These are phyloP conservation scores for Byssochlamys sp. DNA, from an alignment of 2,329 filamentous ascomycete genomes.

Conservation along the genomic window DNA sequence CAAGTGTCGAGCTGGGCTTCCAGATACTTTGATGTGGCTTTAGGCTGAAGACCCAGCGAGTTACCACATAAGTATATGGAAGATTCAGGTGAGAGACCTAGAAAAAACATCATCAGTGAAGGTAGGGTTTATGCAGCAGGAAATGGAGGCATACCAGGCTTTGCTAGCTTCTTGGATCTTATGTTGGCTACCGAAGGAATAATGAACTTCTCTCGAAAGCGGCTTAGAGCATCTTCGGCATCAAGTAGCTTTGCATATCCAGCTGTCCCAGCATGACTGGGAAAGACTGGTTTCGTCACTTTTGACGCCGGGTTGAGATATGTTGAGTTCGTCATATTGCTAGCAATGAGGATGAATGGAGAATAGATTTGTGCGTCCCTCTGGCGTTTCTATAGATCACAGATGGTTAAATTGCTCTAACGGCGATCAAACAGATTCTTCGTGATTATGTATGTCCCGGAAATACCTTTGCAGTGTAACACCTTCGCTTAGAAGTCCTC, in stretches of 20 bases:
- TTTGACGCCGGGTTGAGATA: constrained; percentile 7
- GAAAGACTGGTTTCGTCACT: constrained; percentile 21
- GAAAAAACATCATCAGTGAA: constrained; percentile 8
- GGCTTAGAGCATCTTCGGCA: constrained; percentile 48
- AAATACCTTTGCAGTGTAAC: background rate
- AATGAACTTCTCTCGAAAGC: constrained; percentile 61
- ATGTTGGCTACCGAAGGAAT: constrained; percentile 67
- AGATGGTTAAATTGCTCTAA: background rate
- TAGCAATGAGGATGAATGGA: background rate
- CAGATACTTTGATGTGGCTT: constrained; percentile 54
- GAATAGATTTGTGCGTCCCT: background rate
- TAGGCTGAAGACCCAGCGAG: constrained; percentile 75
- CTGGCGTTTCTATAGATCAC: background rate
- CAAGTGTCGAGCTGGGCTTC: constrained; percentile 69
- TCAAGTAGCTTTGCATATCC: constrained; percentile 46
- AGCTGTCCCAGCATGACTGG: constrained; percentile 19
- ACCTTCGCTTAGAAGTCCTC: background rate
- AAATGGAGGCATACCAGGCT: constrained; percentile 17
- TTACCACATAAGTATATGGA: constrained; percentile 77
- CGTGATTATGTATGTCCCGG: background rate
- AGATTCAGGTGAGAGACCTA: constrained; percentile 27
- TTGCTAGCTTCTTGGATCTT: constrained; percentile 50
- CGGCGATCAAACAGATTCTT: background rate
- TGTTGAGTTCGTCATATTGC: constrained; percentile 7
- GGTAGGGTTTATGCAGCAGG: background rate